Evolutionary conservation across 1,284 basidiomycete species (phyloP), one percentile per base, ranked within the genome.

Genomic region (Bjerkandera adusta): DNA sequence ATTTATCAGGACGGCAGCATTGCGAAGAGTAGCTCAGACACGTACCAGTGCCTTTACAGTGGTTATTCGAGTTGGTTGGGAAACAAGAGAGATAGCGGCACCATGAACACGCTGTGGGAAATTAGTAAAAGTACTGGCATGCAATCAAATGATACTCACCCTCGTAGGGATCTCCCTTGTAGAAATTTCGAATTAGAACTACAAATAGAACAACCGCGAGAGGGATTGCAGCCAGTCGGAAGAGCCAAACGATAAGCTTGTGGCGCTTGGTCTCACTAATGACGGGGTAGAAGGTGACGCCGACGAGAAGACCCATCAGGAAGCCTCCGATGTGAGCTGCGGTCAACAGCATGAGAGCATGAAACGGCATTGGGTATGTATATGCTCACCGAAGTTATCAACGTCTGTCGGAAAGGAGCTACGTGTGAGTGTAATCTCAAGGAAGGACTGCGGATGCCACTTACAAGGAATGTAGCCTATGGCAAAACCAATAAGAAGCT

Each of bases 81-180:
- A 92, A 83, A 58, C 93, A 96, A 1, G 88, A 92, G 3, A 96
- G 67, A 66, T 92, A 96, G 43, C 92, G 79, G 62, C 96, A 98
- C 67, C 94, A 91, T 39, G 81, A 75, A 64, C 95, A 97, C 16
- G 92, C 91, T 79, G 63, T 12, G 7, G n/a, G 21, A 4, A 37
- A 6, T 45, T 20, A 34, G 4, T 34, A 50, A 43, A 45, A 29
- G 53, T 30, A 48, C 18, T 43, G 39, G 20, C 40, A 27, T 13
- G 18, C 22, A 6, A 25, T 24, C n/a, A 29, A 27, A 29, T 30
- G 26, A 29, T 15, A 68, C 77, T 16, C 61, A 87, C 88, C 85
- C 36, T 83, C 81, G 60, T 85, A 87, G 13, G 90, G 90, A 60
- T 92, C 78, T 32, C 81, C 81, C 2, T 81, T 92, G 62, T 95